These are phyloP conservation scores for Daldinia sp. DNA, from an alignment of 2,329 filamentous ascomycete species.

Conservation along the genomic window DNA sequence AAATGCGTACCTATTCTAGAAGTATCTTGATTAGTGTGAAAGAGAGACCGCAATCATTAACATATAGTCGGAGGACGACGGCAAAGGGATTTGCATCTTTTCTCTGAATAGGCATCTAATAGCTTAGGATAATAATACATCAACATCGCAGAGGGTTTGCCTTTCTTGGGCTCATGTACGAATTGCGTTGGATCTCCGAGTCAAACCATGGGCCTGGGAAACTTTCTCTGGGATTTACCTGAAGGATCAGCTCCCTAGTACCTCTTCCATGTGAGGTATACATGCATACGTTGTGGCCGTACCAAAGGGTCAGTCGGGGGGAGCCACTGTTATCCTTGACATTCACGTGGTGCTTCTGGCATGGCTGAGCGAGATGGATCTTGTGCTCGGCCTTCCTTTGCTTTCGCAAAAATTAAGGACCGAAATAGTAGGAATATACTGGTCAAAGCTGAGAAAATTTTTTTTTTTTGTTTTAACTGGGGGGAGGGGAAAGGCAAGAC, in stretches of 20 bases:
- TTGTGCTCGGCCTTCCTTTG: conserved; percentile 14
- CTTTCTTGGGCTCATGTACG: conserved; percentile 6
- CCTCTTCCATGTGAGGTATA: not conserved
- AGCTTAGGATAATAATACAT: conserved; percentile 6
- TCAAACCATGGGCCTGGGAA: conserved; percentile 20
- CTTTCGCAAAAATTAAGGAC: conserved; percentile 12
- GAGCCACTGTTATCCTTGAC: conserved; percentile 14
- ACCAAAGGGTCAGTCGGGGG: conserved; percentile 18
- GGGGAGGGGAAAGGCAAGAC: too few species aligned
- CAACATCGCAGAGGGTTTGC: conserved; percentile 5
- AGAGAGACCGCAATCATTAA: not conserved
- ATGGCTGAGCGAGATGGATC: conserved; percentile 6
- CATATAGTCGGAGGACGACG: not conserved
- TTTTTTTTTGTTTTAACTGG: too few species aligned
- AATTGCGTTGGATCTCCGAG: conserved; percentile 7
- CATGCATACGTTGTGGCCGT: not conserved
- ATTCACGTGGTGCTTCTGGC: conserved; percentile 24
- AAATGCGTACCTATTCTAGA: conserved; percentile 15
- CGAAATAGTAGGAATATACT: conserved; percentile 11
- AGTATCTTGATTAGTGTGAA: not conserved
- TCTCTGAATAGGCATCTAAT: conserved; percentile 8
- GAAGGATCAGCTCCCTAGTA: conserved; percentile 8
- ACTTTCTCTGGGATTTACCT: not conserved
- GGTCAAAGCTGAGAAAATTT: too few species aligned
- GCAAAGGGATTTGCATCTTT: not conserved